phyloP scores from a whole-genome alignment of 2,329 filamentous ascomycete species.

The Fusarium anguioides region DNA sequence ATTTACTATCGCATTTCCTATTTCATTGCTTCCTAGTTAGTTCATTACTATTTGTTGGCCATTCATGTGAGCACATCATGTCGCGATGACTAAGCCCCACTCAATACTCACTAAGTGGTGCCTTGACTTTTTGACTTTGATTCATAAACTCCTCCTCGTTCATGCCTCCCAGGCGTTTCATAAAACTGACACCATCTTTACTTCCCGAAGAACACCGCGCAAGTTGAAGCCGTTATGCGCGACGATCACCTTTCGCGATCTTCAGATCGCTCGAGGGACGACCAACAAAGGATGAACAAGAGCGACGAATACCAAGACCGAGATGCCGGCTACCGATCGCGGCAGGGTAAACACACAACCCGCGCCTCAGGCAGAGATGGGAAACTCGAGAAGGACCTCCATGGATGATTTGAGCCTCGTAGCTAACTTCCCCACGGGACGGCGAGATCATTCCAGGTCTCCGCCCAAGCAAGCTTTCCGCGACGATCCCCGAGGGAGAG shows the following conservation, averaged over 20 bases:
- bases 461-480: slow-evolving; percentile 54
- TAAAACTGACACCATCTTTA: background rate
- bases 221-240: slow-evolving; percentile 54
- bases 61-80: background rate
- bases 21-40: background rate
- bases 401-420: slow-evolving; percentile 50
- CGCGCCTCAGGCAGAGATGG: slow-evolving; percentile 46
- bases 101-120: background rate
- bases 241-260: slow-evolving; percentile 54
- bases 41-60: background rate
- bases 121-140: slow-evolving; percentile 4
- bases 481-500: slow-evolving; percentile 50
- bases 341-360: slow-evolving; percentile 62
- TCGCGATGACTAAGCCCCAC: slow-evolving; percentile 30
- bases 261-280: slow-evolving; percentile 46
- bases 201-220: background rate
- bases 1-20: background rate
- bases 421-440: slow-evolving; percentile 60
- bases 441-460: slow-evolving; percentile 58
- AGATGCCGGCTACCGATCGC: slow-evolving; percentile 58
- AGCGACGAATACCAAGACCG: slow-evolving; percentile 42
- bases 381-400: slow-evolving; percentile 42
- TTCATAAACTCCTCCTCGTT: slow-evolving; percentile 1
- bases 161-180: background rate
- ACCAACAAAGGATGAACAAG: slow-evolving; percentile 41